phyloP scores from a whole-genome alignment of 2,329 filamentous ascomycete species.

The Botrytis cinerea region DNA sequence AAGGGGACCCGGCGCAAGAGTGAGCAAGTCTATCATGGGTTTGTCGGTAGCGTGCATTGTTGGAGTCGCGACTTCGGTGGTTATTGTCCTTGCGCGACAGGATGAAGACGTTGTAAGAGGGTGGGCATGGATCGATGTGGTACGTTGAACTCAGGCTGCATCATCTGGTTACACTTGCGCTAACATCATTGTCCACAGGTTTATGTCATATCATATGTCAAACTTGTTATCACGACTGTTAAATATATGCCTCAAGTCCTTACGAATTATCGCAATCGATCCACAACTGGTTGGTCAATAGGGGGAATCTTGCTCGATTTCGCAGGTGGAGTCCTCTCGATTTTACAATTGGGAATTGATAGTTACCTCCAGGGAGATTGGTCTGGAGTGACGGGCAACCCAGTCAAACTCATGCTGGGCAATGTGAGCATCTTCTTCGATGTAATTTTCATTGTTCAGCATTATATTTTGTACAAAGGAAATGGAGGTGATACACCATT shows the following conservation, averaged over 20 bases:
- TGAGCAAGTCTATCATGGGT: constrained; percentile 63
- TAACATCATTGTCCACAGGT: constrained; percentile 38
- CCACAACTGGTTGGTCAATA: constrained; percentile 87
- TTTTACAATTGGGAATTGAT: constrained; percentile 81
- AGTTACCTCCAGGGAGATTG: constrained; percentile 83
- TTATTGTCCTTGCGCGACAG: constrained; percentile 47
- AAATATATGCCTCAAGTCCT: constrained; percentile 91
- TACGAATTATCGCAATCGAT: constrained; percentile 80
- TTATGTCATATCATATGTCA: constrained; percentile 79
- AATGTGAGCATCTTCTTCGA: constrained; percentile 89
- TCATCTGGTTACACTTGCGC: not conserved
- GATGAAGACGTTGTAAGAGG: constrained; percentile 47
- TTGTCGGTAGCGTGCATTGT: constrained; percentile 69
- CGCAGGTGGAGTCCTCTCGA: constrained; percentile 75
- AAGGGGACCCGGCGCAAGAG: constrained; percentile 54
- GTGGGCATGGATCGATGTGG: constrained; percentile 65
- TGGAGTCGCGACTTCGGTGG: constrained; percentile 52
- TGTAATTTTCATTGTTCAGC: constrained; percentile 81
- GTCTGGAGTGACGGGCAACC: constrained; percentile 88
- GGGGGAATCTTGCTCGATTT: constrained; percentile 82
- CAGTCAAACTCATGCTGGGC: constrained; percentile 83
- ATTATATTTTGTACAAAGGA: constrained; percentile 75
- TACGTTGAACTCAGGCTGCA: constrained; percentile 22
- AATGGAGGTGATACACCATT: constrained; percentile 26
- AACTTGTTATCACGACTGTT: constrained; percentile 82